Conservation (phyloP, 495 filamentous ascomycete species). For the Apodospora peruviana region DNA sequence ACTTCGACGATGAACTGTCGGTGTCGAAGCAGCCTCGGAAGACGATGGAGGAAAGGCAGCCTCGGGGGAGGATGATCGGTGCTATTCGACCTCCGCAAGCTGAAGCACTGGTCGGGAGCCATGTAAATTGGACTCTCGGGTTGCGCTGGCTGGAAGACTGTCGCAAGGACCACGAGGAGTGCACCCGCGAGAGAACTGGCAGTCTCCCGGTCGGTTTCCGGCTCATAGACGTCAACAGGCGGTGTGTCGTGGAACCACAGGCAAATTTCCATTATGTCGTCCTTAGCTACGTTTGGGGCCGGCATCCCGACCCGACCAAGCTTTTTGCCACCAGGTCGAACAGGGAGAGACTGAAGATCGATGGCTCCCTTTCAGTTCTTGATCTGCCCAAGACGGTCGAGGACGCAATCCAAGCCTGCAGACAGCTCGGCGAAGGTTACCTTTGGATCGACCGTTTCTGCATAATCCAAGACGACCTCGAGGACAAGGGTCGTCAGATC, state of each 20-base stretch:
- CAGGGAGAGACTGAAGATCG: not conserved
- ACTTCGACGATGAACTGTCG: not conserved
- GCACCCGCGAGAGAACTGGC: not conserved
- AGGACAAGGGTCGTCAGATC: not conserved
- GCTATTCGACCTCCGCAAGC: not conserved
- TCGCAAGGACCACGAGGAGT: not conserved
- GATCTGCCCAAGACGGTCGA: not conserved
- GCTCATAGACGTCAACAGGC: not conserved
- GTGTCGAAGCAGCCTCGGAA: not conserved
- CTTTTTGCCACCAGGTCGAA: not conserved
- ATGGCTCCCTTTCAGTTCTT: not conserved
- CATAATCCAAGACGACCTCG: not conserved
- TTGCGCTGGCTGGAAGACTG: not conserved
- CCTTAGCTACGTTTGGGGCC: slow-evolving; percentile 1
- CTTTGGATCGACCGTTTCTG: not conserved
- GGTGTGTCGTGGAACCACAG: not conserved
- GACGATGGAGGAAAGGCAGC: not conserved
- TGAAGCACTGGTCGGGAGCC: not conserved
- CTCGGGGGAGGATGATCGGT: not conserved
- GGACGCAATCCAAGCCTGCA: not conserved
- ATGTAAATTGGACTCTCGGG: not conserved
- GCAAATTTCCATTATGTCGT: not conserved
- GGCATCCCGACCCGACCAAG: not conserved
- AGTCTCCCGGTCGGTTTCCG: not conserved
- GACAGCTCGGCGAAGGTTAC: not conserved